Evolutionary conservation across 495 filamentous ascomycete genomes (phyloP).

Genomic region (Evansstolkia leycettana): DNA sequence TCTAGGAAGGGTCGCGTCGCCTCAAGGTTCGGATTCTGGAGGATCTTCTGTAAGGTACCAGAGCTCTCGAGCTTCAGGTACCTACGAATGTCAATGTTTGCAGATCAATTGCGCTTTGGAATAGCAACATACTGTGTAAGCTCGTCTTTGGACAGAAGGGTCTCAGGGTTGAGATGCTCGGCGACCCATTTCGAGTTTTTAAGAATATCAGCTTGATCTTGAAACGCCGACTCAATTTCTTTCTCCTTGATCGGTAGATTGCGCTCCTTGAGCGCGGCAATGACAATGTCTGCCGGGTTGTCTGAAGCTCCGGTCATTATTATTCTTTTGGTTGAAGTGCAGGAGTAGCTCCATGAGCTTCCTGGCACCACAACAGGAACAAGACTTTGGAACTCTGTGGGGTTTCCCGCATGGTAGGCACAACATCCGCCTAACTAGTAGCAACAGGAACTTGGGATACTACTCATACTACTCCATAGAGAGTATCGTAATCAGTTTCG

Average conservation of each 20-base stretch:
- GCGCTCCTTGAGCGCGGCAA: slow-evolving; percentile 18
- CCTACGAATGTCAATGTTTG: slow-evolving; percentile 8
- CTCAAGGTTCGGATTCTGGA: slow-evolving; percentile 12
- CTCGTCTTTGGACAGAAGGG: slow-evolving; percentile 31
- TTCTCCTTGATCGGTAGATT: slow-evolving; percentile 15
- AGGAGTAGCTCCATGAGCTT: too few relatives aligned
- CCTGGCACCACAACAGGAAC: too few relatives aligned
- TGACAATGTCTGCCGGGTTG: slow-evolving; percentile 7
- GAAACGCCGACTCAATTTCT: slow-evolving; percentile 18
- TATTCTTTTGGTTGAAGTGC: too few relatives aligned
- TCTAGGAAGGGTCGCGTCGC: slow-evolving; percentile 28
- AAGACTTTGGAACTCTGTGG: too few relatives aligned
- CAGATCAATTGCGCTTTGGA: neutral
- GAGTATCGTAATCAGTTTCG: too few relatives aligned
- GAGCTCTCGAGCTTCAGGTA: slow-evolving; percentile 21
- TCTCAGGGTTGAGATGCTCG: slow-evolving; percentile 19
- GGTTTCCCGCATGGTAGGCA: too few relatives aligned
- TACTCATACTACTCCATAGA: too few relatives aligned
- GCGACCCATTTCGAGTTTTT: slow-evolving; percentile 22
- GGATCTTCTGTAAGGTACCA: slow-evolving; percentile 16
- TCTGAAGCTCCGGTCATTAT: slow-evolving; percentile 1
- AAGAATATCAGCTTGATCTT: slow-evolving; percentile 3
- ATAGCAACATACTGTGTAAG: slow-evolving; percentile 17
- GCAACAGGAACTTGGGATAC: too few relatives aligned
- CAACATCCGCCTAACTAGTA: too few relatives aligned